phyloP scores from a whole-genome alignment of 352 stramenopile species.

The Elongisporangium anandrum region DNA sequence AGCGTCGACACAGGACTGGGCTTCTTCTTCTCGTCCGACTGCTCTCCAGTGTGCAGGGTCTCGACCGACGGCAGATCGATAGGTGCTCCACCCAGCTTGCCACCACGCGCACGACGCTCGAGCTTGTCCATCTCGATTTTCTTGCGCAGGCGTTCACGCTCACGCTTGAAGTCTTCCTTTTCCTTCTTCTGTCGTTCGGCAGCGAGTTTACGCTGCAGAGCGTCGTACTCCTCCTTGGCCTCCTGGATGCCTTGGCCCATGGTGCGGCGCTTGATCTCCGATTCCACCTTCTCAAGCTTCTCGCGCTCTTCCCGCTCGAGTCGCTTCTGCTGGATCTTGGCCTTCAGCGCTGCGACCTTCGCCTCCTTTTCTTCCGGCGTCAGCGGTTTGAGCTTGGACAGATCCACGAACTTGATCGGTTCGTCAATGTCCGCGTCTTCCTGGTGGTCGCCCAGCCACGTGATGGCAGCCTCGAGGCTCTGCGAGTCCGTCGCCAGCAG shows the following conservation, averaged over 20 bases:
- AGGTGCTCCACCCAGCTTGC: slow-evolving; percentile 67
- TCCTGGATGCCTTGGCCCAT: slow-evolving; percentile 73
- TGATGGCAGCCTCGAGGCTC: slow-evolving; percentile 72
- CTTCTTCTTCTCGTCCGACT: slow-evolving; percentile 28
- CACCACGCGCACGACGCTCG: slow-evolving; percentile 77
- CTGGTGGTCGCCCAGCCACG: slow-evolving; percentile 87
- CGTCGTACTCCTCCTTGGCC: slow-evolving; percentile 79
- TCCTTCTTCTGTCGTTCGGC: slow-evolving; percentile 86
- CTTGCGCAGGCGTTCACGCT: slow-evolving; percentile 85
- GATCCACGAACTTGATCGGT: slow-evolving; percentile 82
- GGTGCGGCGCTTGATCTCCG: slow-evolving; percentile 72
- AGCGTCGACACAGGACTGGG: slow-evolving; percentile 27
- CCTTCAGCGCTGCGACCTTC: slow-evolving; percentile 85
- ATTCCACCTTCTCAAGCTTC: slow-evolving; percentile 63
- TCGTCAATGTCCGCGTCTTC: slow-evolving; percentile 88
- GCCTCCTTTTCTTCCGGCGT: slow-evolving; percentile 85
- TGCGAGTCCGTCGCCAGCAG: slow-evolving; percentile 77
- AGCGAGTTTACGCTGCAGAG: slow-evolving; percentile 72
- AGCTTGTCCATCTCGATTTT: slow-evolving; percentile 92
- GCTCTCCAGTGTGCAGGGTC: slow-evolving; percentile 10
- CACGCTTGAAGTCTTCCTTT: slow-evolving; percentile 82
- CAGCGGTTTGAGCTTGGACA: slow-evolving; percentile 49
- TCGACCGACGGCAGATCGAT: slow-evolving; percentile 47
- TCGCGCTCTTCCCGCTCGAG: slow-evolving; percentile 74
- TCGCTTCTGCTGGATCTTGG: slow-evolving; percentile 69